Percentiles rank a stretch among this genome's conserved stretches.
Conservation (phyloP, 139 green algal species). For the Coccomyxa sp. region DNA sequence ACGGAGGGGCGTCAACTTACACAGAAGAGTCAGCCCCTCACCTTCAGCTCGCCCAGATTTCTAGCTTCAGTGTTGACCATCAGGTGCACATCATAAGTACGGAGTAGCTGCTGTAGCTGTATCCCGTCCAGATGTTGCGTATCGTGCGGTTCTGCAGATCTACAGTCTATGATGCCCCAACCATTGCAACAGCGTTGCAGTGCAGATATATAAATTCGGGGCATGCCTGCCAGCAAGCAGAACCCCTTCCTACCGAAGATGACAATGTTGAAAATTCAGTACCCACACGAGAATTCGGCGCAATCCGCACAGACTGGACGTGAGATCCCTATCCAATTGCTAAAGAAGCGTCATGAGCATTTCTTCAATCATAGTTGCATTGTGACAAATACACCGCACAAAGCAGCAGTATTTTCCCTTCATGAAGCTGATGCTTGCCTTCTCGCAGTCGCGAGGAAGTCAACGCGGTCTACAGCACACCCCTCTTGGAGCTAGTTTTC, state of each 20-base stretch:
- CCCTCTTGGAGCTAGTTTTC: slow-evolving; percentile 91
- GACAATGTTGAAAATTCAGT: not conserved
- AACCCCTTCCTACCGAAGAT: not conserved
- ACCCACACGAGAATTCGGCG: slow-evolving; percentile 50
- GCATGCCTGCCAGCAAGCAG: not conserved
- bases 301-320: slow-evolving; percentile 80
- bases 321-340: slow-evolving; percentile 15
- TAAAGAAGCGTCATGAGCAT: not conserved
- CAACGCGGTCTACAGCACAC: slow-evolving; percentile 75
- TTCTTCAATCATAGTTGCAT: too few species aligned
- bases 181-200: not conserved
- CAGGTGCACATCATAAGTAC: too few species aligned
- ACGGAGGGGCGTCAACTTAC: too few species aligned
- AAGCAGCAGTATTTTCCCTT: not conserved
- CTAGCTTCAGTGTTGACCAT: too few species aligned
- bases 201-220: not conserved
- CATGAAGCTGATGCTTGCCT: not conserved
- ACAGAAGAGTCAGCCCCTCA: too few species aligned
- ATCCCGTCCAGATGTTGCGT: not conserved
- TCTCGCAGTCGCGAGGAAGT: slow-evolving; percentile 82
- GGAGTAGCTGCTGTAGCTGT: too few species aligned
- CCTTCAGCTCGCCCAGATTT: too few species aligned
- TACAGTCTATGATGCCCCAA: too few species aligned
- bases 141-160: not conserved
- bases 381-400: too few species aligned